Conservation (phyloP, 75 land plant genomes). For the Selaginella moellendorffii region DNA sequence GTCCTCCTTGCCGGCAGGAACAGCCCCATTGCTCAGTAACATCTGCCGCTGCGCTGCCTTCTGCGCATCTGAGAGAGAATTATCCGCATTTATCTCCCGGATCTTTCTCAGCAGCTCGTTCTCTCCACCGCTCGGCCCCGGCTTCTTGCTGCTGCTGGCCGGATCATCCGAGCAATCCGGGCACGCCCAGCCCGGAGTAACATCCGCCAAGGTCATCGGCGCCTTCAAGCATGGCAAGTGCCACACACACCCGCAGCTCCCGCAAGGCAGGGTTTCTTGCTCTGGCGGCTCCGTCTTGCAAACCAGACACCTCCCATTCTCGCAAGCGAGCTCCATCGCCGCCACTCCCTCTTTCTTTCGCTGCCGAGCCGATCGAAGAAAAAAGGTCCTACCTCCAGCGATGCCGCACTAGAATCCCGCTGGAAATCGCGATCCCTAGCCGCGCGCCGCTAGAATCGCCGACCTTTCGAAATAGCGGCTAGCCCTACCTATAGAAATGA, state of each 20-base stretch:
- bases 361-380: no score
- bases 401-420: no score
- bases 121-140: conserved; percentile 9
- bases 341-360: no score
- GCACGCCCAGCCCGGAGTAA: conserved; percentile 44
- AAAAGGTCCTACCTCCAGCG: no score
- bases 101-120: conserved; percentile 32
- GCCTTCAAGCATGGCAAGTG: conserved; percentile 49
- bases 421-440: no score
- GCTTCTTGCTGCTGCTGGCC: no score
- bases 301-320: conserved; percentile 53
- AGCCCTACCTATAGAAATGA: no score
- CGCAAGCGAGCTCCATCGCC: conserved; percentile 61
- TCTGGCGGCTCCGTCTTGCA: conserved; percentile 51
- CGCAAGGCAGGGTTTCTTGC: conserved; percentile 37
- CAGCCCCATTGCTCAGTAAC: conserved; percentile 25
- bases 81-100: conserved; percentile 57
- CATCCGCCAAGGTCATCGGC: conserved; percentile 31
- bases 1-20: not conserved
- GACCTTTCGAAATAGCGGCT: no score
- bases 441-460: no score
- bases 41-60: conserved; percentile 66
- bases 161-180: conserved; percentile 41
- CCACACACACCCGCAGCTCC: conserved; percentile 64
- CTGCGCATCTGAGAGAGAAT: conserved; percentile 36